phyloP scores from a whole-genome alignment of 2,329 filamentous ascomycete species.

The Fusarium irregulare region DNA sequence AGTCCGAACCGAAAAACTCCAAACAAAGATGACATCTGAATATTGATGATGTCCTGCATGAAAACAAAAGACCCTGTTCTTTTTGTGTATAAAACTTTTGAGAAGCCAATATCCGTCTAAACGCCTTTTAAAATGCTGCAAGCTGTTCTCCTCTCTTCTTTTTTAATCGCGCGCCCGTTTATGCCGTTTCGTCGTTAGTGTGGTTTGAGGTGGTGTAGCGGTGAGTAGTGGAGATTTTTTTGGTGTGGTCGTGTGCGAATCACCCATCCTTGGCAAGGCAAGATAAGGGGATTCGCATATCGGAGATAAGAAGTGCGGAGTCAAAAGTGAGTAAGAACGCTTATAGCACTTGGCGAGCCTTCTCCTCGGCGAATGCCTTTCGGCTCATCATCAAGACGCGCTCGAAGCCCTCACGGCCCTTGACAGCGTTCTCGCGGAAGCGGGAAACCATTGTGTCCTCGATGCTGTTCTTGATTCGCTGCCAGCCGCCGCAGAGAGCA shows the following conservation, averaged over 20 bases:
- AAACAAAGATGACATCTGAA: conserved; percentile 18
- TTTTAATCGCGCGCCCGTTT: conserved; percentile 42
- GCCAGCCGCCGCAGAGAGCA: conserved; percentile 94
- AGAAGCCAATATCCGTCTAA: conserved; percentile 28
- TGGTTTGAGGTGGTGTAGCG: conserved; percentile 19
- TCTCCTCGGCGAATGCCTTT: conserved; percentile 90
- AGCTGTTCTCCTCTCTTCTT: conserved; percentile 15
- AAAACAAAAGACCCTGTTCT: conserved; percentile 19
- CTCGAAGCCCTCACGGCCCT: conserved; percentile 95
- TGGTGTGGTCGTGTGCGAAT: conserved; percentile 26
- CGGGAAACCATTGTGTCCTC: conserved; percentile 90
- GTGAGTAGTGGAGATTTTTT: conserved; percentile 42
- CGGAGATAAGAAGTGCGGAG: conserved; percentile 10
- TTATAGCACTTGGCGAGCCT: conserved; percentile 63
- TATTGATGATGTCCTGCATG: not conserved
- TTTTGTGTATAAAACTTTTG: conserved; percentile 38
- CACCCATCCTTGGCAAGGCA: conserved; percentile 1
- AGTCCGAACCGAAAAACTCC: conserved; percentile 45
- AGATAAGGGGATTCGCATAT: conserved; percentile 14
- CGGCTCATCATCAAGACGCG: conserved; percentile 93
- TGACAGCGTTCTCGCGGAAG: conserved; percentile 91
- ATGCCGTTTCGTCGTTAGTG: conserved; percentile 42
- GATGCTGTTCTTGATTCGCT: conserved; percentile 95
- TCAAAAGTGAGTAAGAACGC: not conserved
- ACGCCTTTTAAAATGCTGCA: conserved; percentile 46